Evolutionary conservation across 768 basidiomycete species (phyloP), one percentile per base, ranked within the genome.

Genomic region (Termitomyces sp.): DNA sequence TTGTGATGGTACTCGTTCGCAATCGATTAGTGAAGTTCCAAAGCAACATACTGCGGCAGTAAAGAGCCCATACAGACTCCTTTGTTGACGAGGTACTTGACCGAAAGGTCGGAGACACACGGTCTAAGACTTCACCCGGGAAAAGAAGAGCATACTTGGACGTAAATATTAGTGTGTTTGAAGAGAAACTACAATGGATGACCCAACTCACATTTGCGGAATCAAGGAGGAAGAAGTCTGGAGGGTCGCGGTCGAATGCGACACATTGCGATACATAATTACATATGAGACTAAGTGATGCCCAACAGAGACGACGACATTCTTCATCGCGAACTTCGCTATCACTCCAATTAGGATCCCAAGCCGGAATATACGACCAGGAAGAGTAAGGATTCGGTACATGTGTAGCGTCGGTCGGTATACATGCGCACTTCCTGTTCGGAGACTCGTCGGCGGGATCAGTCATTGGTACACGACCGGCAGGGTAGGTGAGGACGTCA

Each of bases 21-120:
- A 85, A 72, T 3, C 83, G 82, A 48, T 79, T 77, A 62, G 83
- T 86, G 66, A 85, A 87, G 64, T 83, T 88, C 89, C 89, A 93
- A 4, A 92, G 75, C 10, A 93, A 79, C 87, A 92, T 88, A 67
- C 84, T 84, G 34, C 91, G 84, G 71, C 89, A 91, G 64, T 90
- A 90, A 27, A 93, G 74, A 0, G 88, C 90, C 90, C 90, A 92
- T 1, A 93, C 79, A 16, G 86, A 85, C 60, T 92, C 88, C 67
- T 91, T 92, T 16, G 85, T 79, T 18, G 86, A 86, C 34, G 73
- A 71, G 55, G 77, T 74, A 53, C 72, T 72, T 24, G 74, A 71
- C 42, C 73, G 71, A 56, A 74, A 77, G 34, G 66, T 64, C 20
- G 70, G 72, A 6, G 81, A 74, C 20, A 71, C 66, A 51, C 83